These are phyloP conservation scores for Komagataella mondaviorum DNA, from an alignment of 805 yeast species.

Conservation along the genomic window DNA sequence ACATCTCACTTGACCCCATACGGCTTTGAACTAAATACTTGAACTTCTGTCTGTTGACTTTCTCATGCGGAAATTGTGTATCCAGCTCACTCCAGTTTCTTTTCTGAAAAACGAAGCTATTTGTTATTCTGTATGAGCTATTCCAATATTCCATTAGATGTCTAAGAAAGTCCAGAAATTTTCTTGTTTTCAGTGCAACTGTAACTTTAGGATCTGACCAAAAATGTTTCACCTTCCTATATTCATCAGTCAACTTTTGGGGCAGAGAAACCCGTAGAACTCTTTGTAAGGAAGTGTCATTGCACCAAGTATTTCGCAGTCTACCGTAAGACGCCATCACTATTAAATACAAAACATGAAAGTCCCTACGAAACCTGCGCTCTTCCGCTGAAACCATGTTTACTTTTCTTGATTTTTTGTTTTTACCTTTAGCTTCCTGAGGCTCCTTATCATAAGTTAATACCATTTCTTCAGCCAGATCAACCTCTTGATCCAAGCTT, in stretches of 20 bases:
- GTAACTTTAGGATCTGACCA: not conserved
- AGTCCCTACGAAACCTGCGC: conserved; percentile 29
- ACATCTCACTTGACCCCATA: conserved; percentile 64
- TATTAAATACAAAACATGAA: conserved; percentile 48
- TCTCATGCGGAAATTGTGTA: conserved; percentile 31
- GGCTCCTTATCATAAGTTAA: not conserved
- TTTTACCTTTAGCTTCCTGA: conserved; percentile 9
- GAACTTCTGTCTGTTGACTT: conserved; percentile 28
- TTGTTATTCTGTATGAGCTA: conserved; percentile 10
- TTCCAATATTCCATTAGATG: conserved; percentile 54
- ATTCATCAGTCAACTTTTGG: conserved; percentile 24
- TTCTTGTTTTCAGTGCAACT: conserved; percentile 36
- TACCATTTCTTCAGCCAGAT: conserved; percentile 4
- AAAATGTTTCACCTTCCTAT: not conserved
- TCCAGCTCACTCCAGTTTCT: conserved; percentile 20
- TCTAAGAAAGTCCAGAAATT: conserved; percentile 65
- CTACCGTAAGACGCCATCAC: conserved; percentile 55
- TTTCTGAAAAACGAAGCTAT: conserved; percentile 25
- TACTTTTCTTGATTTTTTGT: conserved; percentile 14
- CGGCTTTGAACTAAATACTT: conserved; percentile 25
- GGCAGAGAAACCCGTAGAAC: conserved; percentile 30
- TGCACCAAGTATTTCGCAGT: conserved; percentile 65
- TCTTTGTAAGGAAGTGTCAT: conserved; percentile 26
- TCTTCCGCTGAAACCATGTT: conserved; percentile 40
- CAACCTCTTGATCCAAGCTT: conserved; percentile 18